A percentile compares a stretch with the other conserved stretches of the same genome.
Conservation (phyloP, 1,284 basidiomycete genomes). For the Entoloma clypeatum region DNA sequence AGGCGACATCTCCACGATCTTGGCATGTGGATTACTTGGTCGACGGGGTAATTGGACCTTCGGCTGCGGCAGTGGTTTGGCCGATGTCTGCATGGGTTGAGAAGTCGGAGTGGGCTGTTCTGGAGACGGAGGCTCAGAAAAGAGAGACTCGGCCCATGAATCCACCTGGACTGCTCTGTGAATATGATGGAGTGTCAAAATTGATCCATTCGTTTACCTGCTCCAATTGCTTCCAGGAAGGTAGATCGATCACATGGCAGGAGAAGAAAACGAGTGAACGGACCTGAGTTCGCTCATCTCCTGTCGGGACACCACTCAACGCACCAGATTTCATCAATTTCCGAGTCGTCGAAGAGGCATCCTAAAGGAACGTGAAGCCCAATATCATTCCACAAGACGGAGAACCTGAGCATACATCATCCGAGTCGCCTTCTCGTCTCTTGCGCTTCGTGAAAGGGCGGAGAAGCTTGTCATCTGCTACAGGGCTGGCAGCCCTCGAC, state of each 20-base stretch:
- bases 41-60: constrained; percentile 12
- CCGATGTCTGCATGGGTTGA: not conserved
- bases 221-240: no score
- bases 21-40: constrained; percentile 20
- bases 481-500: not conserved
- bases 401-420: no score
- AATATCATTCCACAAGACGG: no score
- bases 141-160: constrained; percentile 24
- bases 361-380: no score
- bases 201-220: no score
- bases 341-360: constrained; percentile 10
- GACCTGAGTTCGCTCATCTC: constrained; percentile 9
- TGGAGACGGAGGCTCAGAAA: constrained; percentile 21
- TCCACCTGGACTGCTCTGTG: no score
- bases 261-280: no score
- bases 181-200: no score
- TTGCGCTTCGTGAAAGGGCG: constrained; percentile 4
- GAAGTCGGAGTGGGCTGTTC: not conserved
- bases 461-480: not conserved
- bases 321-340: constrained; percentile 13
- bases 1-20: constrained; percentile 17
- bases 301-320: constrained; percentile 12
- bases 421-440: not conserved
- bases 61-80: constrained; percentile 7
- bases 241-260: no score